Evolutionary conservation across 805 yeast genomes (phyloP).

Genomic region (Starmerella gropengiesseri): DNA sequence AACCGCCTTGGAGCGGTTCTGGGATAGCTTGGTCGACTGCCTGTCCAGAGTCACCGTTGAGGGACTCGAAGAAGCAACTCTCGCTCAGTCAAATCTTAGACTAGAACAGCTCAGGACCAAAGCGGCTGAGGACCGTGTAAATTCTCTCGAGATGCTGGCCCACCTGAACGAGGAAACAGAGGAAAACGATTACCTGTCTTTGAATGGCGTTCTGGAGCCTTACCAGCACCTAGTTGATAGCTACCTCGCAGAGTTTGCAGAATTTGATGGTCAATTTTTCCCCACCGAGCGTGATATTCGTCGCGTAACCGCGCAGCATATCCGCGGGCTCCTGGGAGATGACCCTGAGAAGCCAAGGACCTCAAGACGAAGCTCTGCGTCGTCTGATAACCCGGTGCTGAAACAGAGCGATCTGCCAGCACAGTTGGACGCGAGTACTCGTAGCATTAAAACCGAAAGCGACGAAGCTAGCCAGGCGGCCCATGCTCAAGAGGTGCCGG

Average conservation of each 20-base stretch:
- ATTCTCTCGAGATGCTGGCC: constrained; percentile 38
- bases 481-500: no score
- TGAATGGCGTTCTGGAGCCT: constrained; percentile 58
- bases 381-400: neutral
- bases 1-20: constrained; percentile 48
- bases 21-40: constrained; percentile 59
- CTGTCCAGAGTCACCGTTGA: constrained; percentile 70
- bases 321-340: constrained; percentile 50
- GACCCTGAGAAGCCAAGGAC: constrained; percentile 2
- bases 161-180: constrained; percentile 43
- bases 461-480: no score
- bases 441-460: no score
- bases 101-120: constrained; percentile 47
- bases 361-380: constrained; percentile 4
- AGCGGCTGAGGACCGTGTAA: constrained; percentile 41
- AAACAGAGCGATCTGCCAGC: neutral
- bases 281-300: constrained; percentile 93
- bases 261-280: constrained; percentile 64
- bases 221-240: constrained; percentile 72
- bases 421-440: neutral
- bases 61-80: constrained; percentile 56
- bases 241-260: constrained; percentile 78
- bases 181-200: constrained; percentile 54
- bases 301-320: constrained; percentile 76
- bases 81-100: constrained; percentile 53